A percentile compares a stretch with the other conserved stretches of the same genome.
Conservation (phyloP, 306 rosid species). For the Lotus japonicus region DNA sequence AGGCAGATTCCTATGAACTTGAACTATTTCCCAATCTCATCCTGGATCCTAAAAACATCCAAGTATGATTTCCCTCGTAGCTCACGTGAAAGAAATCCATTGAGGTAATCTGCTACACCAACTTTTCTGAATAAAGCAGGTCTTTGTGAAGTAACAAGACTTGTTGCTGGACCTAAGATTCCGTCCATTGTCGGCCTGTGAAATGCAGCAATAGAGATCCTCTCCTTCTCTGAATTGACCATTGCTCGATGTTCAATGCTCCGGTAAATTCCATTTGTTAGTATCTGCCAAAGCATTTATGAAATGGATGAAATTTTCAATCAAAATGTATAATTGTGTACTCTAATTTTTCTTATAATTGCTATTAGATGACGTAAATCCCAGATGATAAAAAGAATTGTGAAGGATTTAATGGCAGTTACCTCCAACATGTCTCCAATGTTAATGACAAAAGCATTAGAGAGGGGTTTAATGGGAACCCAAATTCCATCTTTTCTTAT, state of each 20-base stretch:
- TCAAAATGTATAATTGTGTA: neutral
- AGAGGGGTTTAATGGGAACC: slow-evolving; percentile 18
- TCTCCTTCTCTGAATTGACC: slow-evolving; percentile 15
- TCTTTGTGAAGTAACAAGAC: slow-evolving; percentile 15
- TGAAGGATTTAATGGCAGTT: neutral
- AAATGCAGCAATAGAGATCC: slow-evolving; percentile 28
- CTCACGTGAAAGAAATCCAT: slow-evolving; percentile 8
- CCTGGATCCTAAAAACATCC: slow-evolving; percentile 16
- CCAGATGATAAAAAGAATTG: neutral
- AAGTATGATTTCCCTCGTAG: slow-evolving; percentile 24
- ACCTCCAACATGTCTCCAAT: slow-evolving; percentile 32
- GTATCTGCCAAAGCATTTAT: slow-evolving; percentile 7
- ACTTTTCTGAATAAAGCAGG: slow-evolving; percentile 9
- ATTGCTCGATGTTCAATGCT: slow-evolving; percentile 24
- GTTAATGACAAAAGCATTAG: slow-evolving; percentile 26
- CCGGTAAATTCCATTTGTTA: slow-evolving; percentile 27
- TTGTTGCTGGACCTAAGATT: neutral
- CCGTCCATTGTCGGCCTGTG: neutral
- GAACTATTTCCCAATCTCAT: neutral
- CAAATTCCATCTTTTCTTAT: slow-evolving; percentile 28
- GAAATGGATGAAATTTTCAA: neutral
- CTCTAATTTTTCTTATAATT: neutral
- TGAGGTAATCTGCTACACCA: slow-evolving; percentile 14
- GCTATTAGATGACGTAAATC: neutral
- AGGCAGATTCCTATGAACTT: neutral